phyloP scores from a whole-genome alignment of 192 early-diverging fungal genomes.

The Chytriomyces sp. region DNA sequence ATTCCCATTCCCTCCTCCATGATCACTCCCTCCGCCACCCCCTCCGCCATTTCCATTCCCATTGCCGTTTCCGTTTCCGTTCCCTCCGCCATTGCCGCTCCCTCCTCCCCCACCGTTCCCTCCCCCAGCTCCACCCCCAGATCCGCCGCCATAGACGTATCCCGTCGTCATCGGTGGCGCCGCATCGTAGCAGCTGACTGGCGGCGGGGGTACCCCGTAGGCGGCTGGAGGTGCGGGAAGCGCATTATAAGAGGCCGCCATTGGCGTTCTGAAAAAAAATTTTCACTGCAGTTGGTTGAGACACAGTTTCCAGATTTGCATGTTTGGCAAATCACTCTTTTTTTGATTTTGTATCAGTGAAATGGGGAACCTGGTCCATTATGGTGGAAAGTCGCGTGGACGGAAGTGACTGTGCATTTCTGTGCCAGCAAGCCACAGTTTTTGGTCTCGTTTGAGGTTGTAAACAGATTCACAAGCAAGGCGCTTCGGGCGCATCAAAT shows the following conservation, averaged over 20 bases:
- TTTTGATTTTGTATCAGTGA: too few species aligned
- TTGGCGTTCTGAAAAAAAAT: neutral
- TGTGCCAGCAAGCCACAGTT: too few species aligned
- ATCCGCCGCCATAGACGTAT: neutral
- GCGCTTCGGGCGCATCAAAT: too few species aligned
- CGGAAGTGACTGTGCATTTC: too few species aligned
- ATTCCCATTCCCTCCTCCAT: neutral
- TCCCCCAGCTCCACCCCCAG: neutral
- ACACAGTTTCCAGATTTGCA: neutral
- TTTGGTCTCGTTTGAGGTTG: too few species aligned
- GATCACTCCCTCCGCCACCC: neutral
- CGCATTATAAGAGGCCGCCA: neutral
- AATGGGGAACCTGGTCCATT: too few species aligned
- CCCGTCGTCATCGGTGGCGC: neutral
- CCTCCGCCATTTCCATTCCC: neutral
- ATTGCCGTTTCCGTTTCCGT: neutral
- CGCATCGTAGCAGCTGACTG: too few species aligned
- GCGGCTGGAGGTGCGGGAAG: too few species aligned
- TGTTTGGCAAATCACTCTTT: neutral
- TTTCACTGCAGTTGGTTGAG: neutral
- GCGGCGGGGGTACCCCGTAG: too few species aligned
- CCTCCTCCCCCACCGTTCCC: neutral
- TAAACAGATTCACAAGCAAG: too few species aligned
- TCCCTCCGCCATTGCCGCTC: neutral
- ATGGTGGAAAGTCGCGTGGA: too few species aligned